Conservation (phyloP, 83 land plant species). For the Picea abies region DNA sequence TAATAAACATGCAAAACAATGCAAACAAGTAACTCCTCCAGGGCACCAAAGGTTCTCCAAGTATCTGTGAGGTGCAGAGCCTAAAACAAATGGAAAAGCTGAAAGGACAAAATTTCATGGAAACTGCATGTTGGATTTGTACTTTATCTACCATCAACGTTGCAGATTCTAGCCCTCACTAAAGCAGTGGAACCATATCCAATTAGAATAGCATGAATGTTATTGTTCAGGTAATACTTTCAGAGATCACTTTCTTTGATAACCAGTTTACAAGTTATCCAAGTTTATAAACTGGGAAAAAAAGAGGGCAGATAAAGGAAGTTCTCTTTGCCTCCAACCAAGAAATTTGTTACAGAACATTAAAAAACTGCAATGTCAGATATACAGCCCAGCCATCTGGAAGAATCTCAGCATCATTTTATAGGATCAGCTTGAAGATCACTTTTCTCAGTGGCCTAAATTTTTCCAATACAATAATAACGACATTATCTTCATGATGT, state of each 20-base stretch:
- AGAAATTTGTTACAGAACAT: not conserved
- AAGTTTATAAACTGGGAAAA: not conserved
- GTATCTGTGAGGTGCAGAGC: not conserved
- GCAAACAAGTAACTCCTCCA: too few relatives aligned
- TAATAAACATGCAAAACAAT: too few relatives aligned
- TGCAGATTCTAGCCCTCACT: not conserved
- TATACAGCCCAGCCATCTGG: not conserved
- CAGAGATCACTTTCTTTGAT: not conserved
- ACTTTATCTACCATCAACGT: not conserved
- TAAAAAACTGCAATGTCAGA: not conserved
- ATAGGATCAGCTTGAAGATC: not conserved
- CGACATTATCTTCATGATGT: not conserved
- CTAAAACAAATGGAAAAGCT: not conserved
- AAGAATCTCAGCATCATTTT: not conserved
- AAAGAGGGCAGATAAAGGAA: not conserved
- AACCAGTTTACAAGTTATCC: not conserved
- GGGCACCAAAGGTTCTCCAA: too few relatives aligned
- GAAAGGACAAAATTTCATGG: not conserved
- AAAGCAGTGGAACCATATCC: not conserved
- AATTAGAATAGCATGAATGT: constrained; percentile 5
- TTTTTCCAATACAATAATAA: not conserved
- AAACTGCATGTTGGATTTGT: not conserved
- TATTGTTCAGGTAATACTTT: not conserved
- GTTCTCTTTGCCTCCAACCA: not conserved
- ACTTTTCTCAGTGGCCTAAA: not conserved